These are phyloP conservation scores for Entomortierella beljakovae DNA, from an alignment of 192 early-diverging fungal genomes.

Conservation along the genomic window DNA sequence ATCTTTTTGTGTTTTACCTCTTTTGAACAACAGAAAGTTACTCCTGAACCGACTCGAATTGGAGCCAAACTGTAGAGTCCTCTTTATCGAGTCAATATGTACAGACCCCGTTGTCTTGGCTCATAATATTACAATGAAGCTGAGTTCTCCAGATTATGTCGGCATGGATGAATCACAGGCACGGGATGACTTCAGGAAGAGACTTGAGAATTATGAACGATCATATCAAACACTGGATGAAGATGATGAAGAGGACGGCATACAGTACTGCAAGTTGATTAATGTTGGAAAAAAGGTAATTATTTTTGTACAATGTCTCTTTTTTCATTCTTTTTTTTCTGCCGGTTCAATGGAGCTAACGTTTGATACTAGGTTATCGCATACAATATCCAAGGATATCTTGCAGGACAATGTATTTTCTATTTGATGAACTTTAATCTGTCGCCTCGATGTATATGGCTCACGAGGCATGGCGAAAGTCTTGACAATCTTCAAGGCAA, in stretches of 20 bases:
- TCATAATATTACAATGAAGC: slow-evolving; percentile 71
- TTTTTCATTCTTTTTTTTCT: slow-evolving; percentile 3
- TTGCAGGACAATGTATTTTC: slow-evolving; percentile 94
- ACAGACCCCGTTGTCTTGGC: slow-evolving; percentile 68
- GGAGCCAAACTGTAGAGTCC: slow-evolving; percentile 73
- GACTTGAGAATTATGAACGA: slow-evolving; percentile 93
- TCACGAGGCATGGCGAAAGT: slow-evolving; percentile 95
- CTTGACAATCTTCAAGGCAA: slow-evolving; percentile 84
- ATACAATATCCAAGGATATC: slow-evolving; percentile 93
- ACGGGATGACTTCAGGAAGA: slow-evolving; percentile 84
- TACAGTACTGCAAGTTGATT: slow-evolving; percentile 94
- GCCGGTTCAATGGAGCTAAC: neutral
- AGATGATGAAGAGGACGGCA: slow-evolving; percentile 83
- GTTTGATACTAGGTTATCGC: slow-evolving; percentile 74
- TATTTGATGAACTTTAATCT: slow-evolving; percentile 98
- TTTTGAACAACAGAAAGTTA: slow-evolving; percentile 47
- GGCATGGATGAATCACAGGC: slow-evolving; percentile 85
- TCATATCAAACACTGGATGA: slow-evolving; percentile 89
- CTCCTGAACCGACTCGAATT: slow-evolving; percentile 69
- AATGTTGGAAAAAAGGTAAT: slow-evolving; percentile 93
- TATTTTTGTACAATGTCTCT: neutral
- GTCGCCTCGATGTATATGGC: slow-evolving; percentile 75
- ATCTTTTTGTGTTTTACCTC: slow-evolving; percentile 16
- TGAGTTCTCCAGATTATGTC: slow-evolving; percentile 94
- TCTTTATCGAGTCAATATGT: slow-evolving; percentile 91